Conservation (phyloP, 2,329 filamentous ascomycete genomes). For the Beauveria asiatica region DNA sequence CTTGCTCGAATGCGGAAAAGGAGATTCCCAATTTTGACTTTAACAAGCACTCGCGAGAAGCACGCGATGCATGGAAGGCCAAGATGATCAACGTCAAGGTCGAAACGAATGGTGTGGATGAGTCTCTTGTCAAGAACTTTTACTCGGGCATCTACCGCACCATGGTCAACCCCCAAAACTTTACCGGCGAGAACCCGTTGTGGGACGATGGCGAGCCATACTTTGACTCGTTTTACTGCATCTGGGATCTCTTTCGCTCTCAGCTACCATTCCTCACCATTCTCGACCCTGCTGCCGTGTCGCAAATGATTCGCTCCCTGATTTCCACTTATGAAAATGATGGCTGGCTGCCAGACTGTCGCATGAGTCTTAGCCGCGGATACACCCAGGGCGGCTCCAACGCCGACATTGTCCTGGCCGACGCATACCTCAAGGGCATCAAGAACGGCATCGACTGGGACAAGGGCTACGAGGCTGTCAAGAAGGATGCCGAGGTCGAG, state of each 20-base stretch:
- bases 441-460: conserved; percentile 54
- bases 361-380: conserved; percentile 68
- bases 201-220: conserved; percentile 61
- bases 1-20: conserved; percentile 57
- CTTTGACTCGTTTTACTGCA: conserved; percentile 69
- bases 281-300: conserved; percentile 54
- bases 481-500: conserved; percentile 64
- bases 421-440: conserved; percentile 60
- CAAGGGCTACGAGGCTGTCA: conserved; percentile 59
- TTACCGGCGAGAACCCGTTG: conserved; percentile 62
- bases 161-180: conserved; percentile 65
- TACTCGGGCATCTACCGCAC: conserved; percentile 67
- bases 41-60: conserved; percentile 39
- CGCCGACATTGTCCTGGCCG: conserved; percentile 59
- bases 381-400: conserved; percentile 70
- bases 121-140: conserved; percentile 51
- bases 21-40: conserved; percentile 66
- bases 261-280: conserved; percentile 63
- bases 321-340: conserved; percentile 63
- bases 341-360: conserved; percentile 66
- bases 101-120: conserved; percentile 41
- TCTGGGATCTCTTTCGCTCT: conserved; percentile 64
- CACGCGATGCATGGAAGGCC: conserved; percentile 48
- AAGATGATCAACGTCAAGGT: conserved; percentile 53
- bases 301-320: conserved; percentile 59